phyloP scores from a whole-genome alignment of 129 eudicot genomes.

The Erigeron canadensis region DNA sequence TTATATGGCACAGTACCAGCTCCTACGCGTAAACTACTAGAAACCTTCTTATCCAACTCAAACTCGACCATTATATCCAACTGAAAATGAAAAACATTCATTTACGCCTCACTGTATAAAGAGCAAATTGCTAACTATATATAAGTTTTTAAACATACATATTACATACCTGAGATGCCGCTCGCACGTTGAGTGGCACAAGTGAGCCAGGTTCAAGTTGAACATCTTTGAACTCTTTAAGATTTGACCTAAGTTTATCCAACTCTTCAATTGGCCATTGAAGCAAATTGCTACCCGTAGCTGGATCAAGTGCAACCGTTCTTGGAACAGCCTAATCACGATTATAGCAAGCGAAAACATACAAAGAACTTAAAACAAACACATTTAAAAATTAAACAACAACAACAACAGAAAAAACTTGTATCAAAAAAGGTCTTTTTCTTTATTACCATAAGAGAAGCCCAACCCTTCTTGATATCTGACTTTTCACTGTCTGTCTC shows the following conservation, averaged over 20 bases:
- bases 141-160: not conserved
- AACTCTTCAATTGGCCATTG: conserved; percentile 94
- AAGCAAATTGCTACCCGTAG: conserved; percentile 65
- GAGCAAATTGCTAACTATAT: no score
- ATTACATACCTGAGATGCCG: conserved; percentile 58
- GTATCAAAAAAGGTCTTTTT: not conserved
- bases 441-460: conserved; percentile 59
- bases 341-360: not conserved
- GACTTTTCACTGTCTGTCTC: conserved; percentile 60
- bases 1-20: conserved; percentile 40
- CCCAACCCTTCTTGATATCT: conserved; percentile 81
- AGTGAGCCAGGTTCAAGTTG: conserved; percentile 54
- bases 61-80: conserved; percentile 77
- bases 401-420: not conserved
- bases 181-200: conserved; percentile 54
- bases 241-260: conserved; percentile 51
- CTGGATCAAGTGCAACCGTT: conserved; percentile 62
- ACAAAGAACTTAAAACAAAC: not conserved
- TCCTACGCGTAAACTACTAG: conserved; percentile 37
- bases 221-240: conserved; percentile 42
- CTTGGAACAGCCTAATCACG: conserved; percentile 67
- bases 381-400: not conserved
- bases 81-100: conserved; percentile 35
- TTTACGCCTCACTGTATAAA: not conserved
- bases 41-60: conserved; percentile 46